These are phyloP conservation scores for Candida methanosorbosa DNA, from an alignment of 805 yeast genomes.

Conservation along the genomic window DNA sequence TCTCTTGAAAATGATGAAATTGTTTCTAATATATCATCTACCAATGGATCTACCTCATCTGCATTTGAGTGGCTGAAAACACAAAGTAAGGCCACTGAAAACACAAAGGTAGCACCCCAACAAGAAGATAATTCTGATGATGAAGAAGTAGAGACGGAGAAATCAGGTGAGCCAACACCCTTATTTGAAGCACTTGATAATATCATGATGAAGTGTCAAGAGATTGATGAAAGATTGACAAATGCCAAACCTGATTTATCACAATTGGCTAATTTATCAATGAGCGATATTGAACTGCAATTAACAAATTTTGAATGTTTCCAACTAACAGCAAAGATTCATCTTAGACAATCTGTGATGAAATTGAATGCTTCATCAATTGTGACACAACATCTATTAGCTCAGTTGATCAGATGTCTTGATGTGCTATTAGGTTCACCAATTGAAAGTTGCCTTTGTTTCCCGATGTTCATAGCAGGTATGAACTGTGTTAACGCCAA, in stretches of 20 bases:
- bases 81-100: not conserved
- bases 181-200: slow-evolving; percentile 26
- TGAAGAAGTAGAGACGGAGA: slow-evolving; percentile 3
- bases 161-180: too few relatives aligned
- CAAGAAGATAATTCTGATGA: not conserved
- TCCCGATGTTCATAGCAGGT: slow-evolving; percentile 75
- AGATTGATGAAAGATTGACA: slow-evolving; percentile 41
- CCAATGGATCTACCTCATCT: too few relatives aligned
- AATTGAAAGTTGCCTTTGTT: slow-evolving; percentile 64
- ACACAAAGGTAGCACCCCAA: not conserved
- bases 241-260: slow-evolving; percentile 41
- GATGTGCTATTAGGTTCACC: slow-evolving; percentile 57
- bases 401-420: slow-evolving; percentile 45
- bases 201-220: slow-evolving; percentile 26
- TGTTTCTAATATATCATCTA: too few relatives aligned
- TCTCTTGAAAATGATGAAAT: too few relatives aligned
- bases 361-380: slow-evolving; percentile 51
- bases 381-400: slow-evolving; percentile 51
- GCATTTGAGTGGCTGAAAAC: too few relatives aligned
- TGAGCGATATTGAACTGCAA: slow-evolving; percentile 54
- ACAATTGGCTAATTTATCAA: slow-evolving; percentile 28
- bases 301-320: slow-evolving; percentile 63
- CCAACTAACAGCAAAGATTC: slow-evolving; percentile 60
- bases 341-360: slow-evolving; percentile 57
- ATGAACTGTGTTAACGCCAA: slow-evolving; percentile 47